phyloP scores from a whole-genome alignment of 1,284 basidiomycete species.

The Trametes polyzona region DNA sequence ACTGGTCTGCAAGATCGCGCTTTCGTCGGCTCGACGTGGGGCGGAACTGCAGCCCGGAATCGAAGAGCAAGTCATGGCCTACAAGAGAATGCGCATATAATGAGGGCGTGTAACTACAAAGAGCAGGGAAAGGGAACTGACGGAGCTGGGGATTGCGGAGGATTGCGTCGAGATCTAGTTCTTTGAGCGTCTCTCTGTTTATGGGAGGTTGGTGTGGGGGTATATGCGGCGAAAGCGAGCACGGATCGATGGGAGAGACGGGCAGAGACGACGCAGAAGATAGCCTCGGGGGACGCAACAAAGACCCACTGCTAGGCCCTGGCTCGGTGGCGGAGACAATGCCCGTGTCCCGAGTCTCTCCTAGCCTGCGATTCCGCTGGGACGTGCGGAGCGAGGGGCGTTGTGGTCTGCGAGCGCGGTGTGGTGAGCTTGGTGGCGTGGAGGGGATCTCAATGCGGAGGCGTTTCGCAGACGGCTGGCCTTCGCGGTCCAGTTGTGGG shows the following conservation, averaged over 20 bases:
- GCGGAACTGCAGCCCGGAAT: slow-evolving; percentile 74
- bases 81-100: slow-evolving; percentile 8
- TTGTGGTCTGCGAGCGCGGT: slow-evolving; percentile 28
- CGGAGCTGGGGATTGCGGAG: slow-evolving; percentile 89
- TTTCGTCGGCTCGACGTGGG: slow-evolving; percentile 74
- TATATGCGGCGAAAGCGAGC: slow-evolving; percentile 52
- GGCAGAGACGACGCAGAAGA: slow-evolving; percentile 32
- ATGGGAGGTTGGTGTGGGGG: slow-evolving; percentile 79
- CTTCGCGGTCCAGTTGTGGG: slow-evolving; percentile 28
- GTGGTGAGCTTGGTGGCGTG: slow-evolving; percentile 28
- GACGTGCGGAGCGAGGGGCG: slow-evolving; percentile 24
- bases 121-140: slow-evolving; percentile 46
- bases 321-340: slow-evolving; percentile 51
- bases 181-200: slow-evolving; percentile 81
- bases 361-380: slow-evolving; percentile 40
- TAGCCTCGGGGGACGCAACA: slow-evolving; percentile 36
- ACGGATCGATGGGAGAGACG: slow-evolving; percentile 52
- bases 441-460: slow-evolving; percentile 39
- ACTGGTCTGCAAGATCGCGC: slow-evolving; percentile 76
- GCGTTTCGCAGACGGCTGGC: slow-evolving; percentile 41
- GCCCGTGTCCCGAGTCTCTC: slow-evolving; percentile 55
- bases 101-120: slow-evolving; percentile 22
- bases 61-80: slow-evolving; percentile 93
- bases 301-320: slow-evolving; percentile 43
- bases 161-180: slow-evolving; percentile 86